Percentiles rank a stretch among this genome's conserved stretches.
phyloP scores from a whole-genome alignment of 768 basidiomycete species.

The Lepiota brunneoincarnata region DNA sequence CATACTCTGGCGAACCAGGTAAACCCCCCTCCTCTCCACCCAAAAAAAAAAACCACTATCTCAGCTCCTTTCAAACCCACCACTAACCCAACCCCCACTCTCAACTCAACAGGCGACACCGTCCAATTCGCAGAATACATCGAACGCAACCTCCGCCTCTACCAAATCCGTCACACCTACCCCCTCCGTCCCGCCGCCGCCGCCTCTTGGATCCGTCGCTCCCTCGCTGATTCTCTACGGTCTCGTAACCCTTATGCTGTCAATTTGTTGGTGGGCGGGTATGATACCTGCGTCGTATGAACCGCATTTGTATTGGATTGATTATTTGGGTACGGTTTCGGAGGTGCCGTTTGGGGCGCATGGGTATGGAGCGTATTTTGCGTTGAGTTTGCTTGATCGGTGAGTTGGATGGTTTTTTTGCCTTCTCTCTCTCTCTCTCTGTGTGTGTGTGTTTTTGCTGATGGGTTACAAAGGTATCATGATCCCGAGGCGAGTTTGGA shows the following conservation, averaged over 20 bases:
- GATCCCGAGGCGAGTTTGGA: slow-evolving; percentile 82
- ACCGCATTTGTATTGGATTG: slow-evolving; percentile 92
- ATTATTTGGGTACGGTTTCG: slow-evolving; percentile 89
- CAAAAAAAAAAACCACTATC: neutral
- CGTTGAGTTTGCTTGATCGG: slow-evolving; percentile 89
- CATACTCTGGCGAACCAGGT: slow-evolving; percentile 94
- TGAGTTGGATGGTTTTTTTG: slow-evolving; percentile 28
- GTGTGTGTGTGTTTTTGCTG: neutral
- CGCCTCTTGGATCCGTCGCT: slow-evolving; percentile 92
- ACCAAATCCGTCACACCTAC: slow-evolving; percentile 92
- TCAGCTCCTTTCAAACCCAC: neutral
- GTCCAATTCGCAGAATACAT: slow-evolving; percentile 95
- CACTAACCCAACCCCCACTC: too few species aligned
- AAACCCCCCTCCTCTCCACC: slow-evolving; percentile 16
- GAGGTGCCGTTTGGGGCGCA: slow-evolving; percentile 93
- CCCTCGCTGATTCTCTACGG: slow-evolving; percentile 85
- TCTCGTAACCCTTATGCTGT: slow-evolving; percentile 88
- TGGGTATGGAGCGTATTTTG: slow-evolving; percentile 94
- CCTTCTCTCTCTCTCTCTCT: slow-evolving; percentile 1
- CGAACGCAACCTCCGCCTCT: slow-evolving; percentile 92
- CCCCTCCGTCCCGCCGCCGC: slow-evolving; percentile 88
- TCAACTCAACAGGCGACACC: slow-evolving; percentile 81
- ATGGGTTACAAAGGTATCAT: slow-evolving; percentile 90
- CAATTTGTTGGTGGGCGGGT: slow-evolving; percentile 91
- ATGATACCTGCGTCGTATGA: slow-evolving; percentile 70